phyloP scores from a whole-genome alignment of 257 asterid genomes.

The Penstemon newberryi region DNA sequence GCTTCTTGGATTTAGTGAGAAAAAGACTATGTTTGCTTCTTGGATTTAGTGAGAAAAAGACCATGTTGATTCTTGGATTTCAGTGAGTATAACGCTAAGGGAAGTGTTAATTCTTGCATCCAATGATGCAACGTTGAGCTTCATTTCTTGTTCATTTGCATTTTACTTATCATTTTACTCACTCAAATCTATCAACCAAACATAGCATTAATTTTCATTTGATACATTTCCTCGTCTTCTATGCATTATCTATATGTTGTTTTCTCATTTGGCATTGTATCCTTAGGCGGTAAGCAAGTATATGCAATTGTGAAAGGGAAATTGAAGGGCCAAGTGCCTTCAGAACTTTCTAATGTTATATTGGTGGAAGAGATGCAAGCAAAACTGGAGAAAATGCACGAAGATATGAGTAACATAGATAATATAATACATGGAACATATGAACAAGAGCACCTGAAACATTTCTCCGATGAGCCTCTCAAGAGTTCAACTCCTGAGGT shows the following conservation, averaged over 20 bases:
- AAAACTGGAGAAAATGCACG: conserved; percentile 55
- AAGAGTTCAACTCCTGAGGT: conserved; percentile 35
- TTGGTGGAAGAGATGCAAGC: conserved; percentile 66
- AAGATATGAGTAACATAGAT: conserved; percentile 37
- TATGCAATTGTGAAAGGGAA: conserved; percentile 43
- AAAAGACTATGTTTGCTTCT: too few relatives aligned
- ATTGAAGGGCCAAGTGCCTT: conserved; percentile 35
- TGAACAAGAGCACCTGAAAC: conserved; percentile 36
- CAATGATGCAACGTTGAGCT: too few relatives aligned
- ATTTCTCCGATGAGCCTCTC: conserved; percentile 45
- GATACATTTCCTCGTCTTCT: not conserved
- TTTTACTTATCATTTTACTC: too few relatives aligned
- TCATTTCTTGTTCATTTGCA: too few relatives aligned
- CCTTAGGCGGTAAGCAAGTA: conserved; percentile 45
- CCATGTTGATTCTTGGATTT: too few relatives aligned
- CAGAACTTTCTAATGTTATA: conserved; percentile 26
- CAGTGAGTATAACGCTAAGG: too few relatives aligned
- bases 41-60: too few relatives aligned
- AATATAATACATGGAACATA: conserved; percentile 23
- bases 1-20: too few relatives aligned
- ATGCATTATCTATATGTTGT: not conserved
- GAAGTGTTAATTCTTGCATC: too few relatives aligned
- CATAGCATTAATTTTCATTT: not conserved
- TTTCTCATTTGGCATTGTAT: not conserved
- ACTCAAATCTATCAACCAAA: too few relatives aligned